Evolutionary conservation across 345 rosid species (phyloP), one percentile per base, ranked within the genome.

Genomic region (Citrus medica): DNA sequence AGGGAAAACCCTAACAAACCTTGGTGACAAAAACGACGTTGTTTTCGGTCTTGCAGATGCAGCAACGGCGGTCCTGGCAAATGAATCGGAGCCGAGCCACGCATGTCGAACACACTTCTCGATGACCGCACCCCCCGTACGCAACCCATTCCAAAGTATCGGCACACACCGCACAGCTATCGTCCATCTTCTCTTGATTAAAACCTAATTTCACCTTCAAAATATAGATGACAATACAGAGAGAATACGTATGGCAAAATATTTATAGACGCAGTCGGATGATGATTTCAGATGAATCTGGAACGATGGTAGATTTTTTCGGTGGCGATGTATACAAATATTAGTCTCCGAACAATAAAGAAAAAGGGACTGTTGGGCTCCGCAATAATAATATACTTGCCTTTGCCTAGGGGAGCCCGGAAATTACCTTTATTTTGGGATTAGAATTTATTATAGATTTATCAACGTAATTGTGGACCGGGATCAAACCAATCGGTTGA

Each of bases 21-120:
- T 94, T 97, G 85, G 99, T 94, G 85, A 92, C 87, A 71, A 97
- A 94, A 72, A 94, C 86, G 76, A 85, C 67, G 65, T 78, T 9
- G 78, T 80, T 74, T 69, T 89, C 96, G 4, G 92, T 81, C 87
- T 95, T 95, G 88, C 99, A 95, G 83, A 95, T 90, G 84, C 97
- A 88, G 87, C 99, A 97, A 5, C 93, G 91, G 63, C 87, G 86
- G 84, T 96, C 99, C 58, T 84, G 83, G 82, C 93, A 89, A 81
- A 95, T 93, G 89, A 93, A 95, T 6, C 98, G 98, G 71, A 95
- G 93, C 55, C 98, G 97, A 81, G 88, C 86, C 6, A 95, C 92
- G 87, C 98, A 95, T 51, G 98, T 95, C 55, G 98, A 88, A 87
- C 98, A 93, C 19, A 93, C 97, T 6, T 95, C 97, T 42, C 91